Evolutionary conservation across 345 rosid genomes (phyloP), one percentile per base, ranked within the genome.

Genomic region (Moricandia arvensis): DNA sequence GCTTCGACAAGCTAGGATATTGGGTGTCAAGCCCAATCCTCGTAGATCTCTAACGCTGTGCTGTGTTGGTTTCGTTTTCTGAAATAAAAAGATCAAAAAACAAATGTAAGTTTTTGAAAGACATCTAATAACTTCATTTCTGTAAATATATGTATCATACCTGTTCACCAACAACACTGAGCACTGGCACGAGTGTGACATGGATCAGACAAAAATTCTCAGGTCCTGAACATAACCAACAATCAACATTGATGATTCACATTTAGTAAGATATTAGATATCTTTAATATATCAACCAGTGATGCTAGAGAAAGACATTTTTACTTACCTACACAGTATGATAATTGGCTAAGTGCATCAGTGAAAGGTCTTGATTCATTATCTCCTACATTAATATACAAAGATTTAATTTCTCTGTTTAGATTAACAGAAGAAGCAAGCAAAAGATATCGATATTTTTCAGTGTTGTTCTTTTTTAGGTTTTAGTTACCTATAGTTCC

Each of bases 21-120:
- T 75, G 1, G 99, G 97, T 1, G 86, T 82, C 87, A 94, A 72
- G 11, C 99, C 99, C 66, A 89, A 83, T 37, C 97, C 97, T 87
- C 97, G 83, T 55, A 94, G 87, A 15, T 87, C 90, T 58, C 88
- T 84, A 68, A 90, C 89, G 78, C 99, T 92, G 58, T 92, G 99
- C 82, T 94, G 99, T 57, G 99, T 94, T 6, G 99, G 99, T 75
- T 94, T 94, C 57, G 99, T 94, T 88, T 94, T 94, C 98, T 94
- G 81, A 74, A 75, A 31, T 12, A 47, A 55, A 2, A 74, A 6
- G 16, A 34, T 8, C 31, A 70, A 27, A 77, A 2, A 29, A 21
- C 35, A 34, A 65, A 58, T 33, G 33, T 55, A 78, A 59, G 68
- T 9, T 35, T 60, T 6, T 31, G 26, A 3, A 43, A n/a, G 60